These are phyloP conservation scores for Boletus edulis DNA, from an alignment of 768 basidiomycete genomes.

Conservation along the genomic window DNA sequence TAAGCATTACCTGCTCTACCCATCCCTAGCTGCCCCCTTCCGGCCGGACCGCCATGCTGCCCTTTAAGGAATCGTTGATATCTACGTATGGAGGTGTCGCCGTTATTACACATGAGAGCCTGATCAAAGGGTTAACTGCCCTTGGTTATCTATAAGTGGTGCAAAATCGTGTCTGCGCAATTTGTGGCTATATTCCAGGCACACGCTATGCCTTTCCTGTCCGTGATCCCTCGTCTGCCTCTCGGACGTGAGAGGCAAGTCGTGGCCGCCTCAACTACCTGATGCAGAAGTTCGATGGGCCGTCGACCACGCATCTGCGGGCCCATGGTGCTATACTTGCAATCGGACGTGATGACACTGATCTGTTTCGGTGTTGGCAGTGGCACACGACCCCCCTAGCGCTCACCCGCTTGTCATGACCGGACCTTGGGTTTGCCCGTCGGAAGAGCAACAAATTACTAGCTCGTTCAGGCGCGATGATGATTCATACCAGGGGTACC, in stretches of 20 bases:
- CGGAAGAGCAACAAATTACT: not conserved
- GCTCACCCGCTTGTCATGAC: slow-evolving; percentile 8
- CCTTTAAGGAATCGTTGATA: not conserved
- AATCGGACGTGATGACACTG: slow-evolving; percentile 4
- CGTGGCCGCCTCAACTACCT: not conserved
- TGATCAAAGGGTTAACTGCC: slow-evolving; percentile 7
- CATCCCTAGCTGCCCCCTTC: slow-evolving; percentile 14
- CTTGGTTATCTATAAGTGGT: slow-evolving; percentile 10
- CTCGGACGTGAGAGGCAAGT: slow-evolving; percentile 14
- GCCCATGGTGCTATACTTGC: slow-evolving; percentile 13
- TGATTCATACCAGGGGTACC: not conserved
- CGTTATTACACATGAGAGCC: slow-evolving; percentile 8
- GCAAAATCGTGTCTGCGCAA: not conserved
- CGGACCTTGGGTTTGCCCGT: slow-evolving; percentile 11
- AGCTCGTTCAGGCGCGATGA: not conserved
- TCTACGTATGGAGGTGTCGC: slow-evolving; percentile 6
- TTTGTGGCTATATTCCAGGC: slow-evolving; percentile 16
- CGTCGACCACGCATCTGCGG: slow-evolving; percentile 3
- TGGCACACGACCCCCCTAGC: slow-evolving; percentile 2
- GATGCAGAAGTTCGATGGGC: slow-evolving; percentile 7
- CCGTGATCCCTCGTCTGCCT: slow-evolving; percentile 3
- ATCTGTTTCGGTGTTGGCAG: slow-evolving; percentile 7
- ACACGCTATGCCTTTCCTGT: slow-evolving; percentile 14
- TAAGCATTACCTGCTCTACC: slow-evolving; percentile 3
- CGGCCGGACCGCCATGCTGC: slow-evolving; percentile 11